A percentile compares a stretch with the other conserved stretches of the same genome.
These are phyloP conservation scores for Microthlaspi erraticum DNA, from an alignment of 345 rosid genomes.

Conservation along the genomic window DNA sequence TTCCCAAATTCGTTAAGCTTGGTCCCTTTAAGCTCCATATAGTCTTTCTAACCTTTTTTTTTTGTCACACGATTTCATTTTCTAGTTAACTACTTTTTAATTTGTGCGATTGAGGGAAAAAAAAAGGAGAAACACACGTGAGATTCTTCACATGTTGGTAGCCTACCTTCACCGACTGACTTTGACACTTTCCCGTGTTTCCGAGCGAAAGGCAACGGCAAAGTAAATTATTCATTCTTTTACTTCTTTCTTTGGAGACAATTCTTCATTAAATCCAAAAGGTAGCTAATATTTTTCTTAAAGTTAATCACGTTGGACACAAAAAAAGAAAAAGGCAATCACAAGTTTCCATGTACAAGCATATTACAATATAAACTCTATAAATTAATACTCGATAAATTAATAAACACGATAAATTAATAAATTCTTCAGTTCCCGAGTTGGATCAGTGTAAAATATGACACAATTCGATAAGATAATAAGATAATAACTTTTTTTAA, in stretches of 20 bases:
- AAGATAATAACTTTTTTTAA: no score
- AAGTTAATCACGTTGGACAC: conserved; percentile 22
- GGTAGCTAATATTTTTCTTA: conserved; percentile 17
- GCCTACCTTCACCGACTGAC: conserved; percentile 45
- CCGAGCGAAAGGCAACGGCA: conserved; percentile 36
- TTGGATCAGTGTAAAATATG: no score
- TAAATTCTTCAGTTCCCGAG: no score
- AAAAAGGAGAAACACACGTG: conserved; percentile 16
- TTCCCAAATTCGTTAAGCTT: no score
- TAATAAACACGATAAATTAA: no score
- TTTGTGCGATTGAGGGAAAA: background rate
- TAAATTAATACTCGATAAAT: no score
- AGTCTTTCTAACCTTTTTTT: no score
- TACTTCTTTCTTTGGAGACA: conserved; percentile 17
- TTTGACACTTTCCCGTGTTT: conserved; percentile 15
- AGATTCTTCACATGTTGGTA: conserved; percentile 38
- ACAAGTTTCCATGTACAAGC: conserved; percentile 25
- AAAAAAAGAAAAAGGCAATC: conserved; percentile 19
- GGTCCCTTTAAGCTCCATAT: no score
- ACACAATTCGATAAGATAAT: no score
- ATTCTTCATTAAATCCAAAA: conserved; percentile 28
- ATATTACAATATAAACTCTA: no score
- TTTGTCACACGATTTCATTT: no score
- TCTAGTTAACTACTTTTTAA: background rate
- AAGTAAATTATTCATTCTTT: conserved; percentile 9